Base-by-base conservation (phyloP, 139 green algal genomes). In the Picocystis salinarum region DNA sequence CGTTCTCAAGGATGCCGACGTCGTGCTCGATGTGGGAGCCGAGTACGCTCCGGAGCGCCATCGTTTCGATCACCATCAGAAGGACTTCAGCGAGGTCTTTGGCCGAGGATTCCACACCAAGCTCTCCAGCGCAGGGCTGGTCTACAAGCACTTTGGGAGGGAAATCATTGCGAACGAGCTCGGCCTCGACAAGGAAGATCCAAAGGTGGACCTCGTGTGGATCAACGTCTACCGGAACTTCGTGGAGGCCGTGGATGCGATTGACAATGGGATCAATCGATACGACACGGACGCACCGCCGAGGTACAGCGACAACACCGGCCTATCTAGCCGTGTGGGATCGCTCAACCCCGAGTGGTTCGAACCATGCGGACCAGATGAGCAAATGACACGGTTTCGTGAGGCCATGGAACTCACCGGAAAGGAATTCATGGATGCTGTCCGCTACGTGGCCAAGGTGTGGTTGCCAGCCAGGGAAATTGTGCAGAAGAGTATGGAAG, bases 21-120 rank as follows among this genome's bases (percentile, higher is more conserved):
- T 87, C 0, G 58, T 99, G 3, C 76, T 99, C 17, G 89, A 99
- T 34, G 79, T 94, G 25, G 80, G 84, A 12, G 83, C 75, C 5
- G 64, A 67, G 20, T 97, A 95, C 49, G 74, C 84, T 17, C 52
- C 68, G 23, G 47, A 50, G 13, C 31, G 31, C 31, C 18, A 67
- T 13, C 64, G 77, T 17, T 91, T 75, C 51, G 86, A 96, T 57
- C 86, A 96, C 57, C 86, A 96, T 61, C 86, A 96, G 73, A 53
- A 69, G 13, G 75, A 59, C 22, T 95, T 96, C 28, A 28, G 44
- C 1, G 64, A 87, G 31, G 56, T 76, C 13, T 83, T 89, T 45
- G 70, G 66, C 7, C 50, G 78, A 41, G 70, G 75, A 13, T 62
- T 58, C 33, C 28, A 50, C 44, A 79, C 67, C 46, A 72, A 72